Evolutionary conservation across 1,284 basidiomycete species (phyloP), one percentile per base, ranked within the genome.

Genomic region (Pseudomicrostroma phylloplanum): DNA sequence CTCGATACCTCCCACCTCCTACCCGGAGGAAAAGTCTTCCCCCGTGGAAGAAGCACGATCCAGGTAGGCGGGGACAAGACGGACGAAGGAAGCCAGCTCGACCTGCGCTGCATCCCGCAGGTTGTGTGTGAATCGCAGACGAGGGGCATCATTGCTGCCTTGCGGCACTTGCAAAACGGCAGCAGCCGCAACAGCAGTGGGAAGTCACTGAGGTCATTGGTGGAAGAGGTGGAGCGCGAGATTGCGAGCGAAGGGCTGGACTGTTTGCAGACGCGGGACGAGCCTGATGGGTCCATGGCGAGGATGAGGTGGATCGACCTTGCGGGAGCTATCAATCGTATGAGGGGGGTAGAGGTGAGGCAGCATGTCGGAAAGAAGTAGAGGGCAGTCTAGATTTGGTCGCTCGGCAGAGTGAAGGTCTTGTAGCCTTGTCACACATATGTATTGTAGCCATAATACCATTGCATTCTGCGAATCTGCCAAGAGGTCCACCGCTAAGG

Each of bases 221-320:
- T n/a, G 46, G 46, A 23, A 11, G 46, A n/a, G 46, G 4, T 48
- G 46, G 46, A 48, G 17, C 46, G 46, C 23, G 9, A 36, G 4
- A 36, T 36, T 36, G 43, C 15, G 43, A 21, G 15, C 43, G 43
- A 48, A 13, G 43, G 21, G 43, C 43, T 48, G 43, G 43, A 48
- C 43, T 13, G 51, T 23, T 13, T 54, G 15, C 21, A 54, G 21
- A 26, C n/a, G 51, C 13, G 19, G 51, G 26, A 23, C 6, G 21
- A 54, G 21, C 51, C 51, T 3, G 51, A 54, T 54, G 51, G 51
- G 21, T 54, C 26, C 51, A 6, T 54, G 6, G 51, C 25, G 21
- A 17, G 51, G 26, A 19, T 25, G 21, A 54, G 51, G 21, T 15
- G 21, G n/a, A 25, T 25, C 15, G 51, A 54, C 26, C 13, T 54